Evolutionary conservation across 2,329 filamentous ascomycete genomes (phyloP), one percentile per base, ranked within the genome.

Genomic region (Claviceps sp.): DNA sequence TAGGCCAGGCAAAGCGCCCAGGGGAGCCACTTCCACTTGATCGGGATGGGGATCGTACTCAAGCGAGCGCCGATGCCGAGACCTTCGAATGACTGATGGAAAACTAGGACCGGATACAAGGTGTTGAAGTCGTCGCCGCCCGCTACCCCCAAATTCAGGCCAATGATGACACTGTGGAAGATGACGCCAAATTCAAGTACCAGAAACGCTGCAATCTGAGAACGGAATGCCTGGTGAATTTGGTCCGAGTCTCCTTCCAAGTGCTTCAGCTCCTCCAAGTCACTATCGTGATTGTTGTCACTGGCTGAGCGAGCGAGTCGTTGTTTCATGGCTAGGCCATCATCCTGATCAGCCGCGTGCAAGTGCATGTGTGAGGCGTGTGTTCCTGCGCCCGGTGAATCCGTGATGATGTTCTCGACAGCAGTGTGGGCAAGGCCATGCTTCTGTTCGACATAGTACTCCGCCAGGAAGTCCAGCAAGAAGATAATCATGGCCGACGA

Each of bases 161-260:
- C 80, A 55, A 82, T 81, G 61, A 83, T 80, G 48, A 82, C 73
- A 3, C 75, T 79, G 66, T 83, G 80, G 66, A 83, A 81, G 51
- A 83, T 74, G 55, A 82, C 75, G 55, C 80, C 79, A 58, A 73
- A 81, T 61, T 82, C 80, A 24, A 79, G 71, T 52, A 73, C 69
- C n/a, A 72, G 56, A 52, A 72, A 71, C 0, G 71, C 70, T 3
- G 69, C 68, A 26, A 74, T 71, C 57, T 75, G 71, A 53, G 71
- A 64, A 13, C 56, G 52, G 48, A 61, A 60, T 2, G 51, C 54
- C 1, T 42, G 19, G 4, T 58, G 56, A 50, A 50, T 19, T 4
- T 45, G 46, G 4, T 47, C 47, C 14, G 53, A 50, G 17, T 64
- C 57, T 11, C 53, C 45, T 26, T 57, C 42, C 53, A 62, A 14